These are phyloP conservation scores for Dunaliella primolecta DNA, from an alignment of 139 green algal species.

Conservation along the genomic window DNA sequence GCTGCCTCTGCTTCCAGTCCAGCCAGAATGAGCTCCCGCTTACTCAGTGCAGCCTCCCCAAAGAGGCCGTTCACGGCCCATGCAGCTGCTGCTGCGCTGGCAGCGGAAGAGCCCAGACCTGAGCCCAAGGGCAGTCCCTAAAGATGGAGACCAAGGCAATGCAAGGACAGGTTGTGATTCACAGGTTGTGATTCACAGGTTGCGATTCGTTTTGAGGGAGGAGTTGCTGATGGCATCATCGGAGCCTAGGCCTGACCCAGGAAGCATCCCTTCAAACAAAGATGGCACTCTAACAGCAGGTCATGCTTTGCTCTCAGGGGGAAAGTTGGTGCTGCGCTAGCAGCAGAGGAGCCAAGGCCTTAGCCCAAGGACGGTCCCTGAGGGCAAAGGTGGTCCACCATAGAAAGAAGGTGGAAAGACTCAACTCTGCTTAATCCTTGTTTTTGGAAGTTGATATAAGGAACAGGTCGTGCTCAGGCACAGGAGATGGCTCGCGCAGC, in stretches of 20 bases:
- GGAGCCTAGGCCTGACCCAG: no score
- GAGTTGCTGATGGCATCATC: no score
- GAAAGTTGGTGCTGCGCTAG: slow-evolving; percentile 87
- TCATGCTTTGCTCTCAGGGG: neutral
- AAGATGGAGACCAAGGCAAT: neutral
- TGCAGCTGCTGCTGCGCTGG: slow-evolving; percentile 82
- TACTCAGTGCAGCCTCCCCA: slow-evolving; percentile 66
- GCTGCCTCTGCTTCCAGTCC: slow-evolving; percentile 83
- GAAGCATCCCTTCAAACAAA: no score
- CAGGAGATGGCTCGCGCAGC: no score
- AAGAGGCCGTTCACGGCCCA: slow-evolving; percentile 92
- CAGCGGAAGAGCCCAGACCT: slow-evolving; percentile 87
- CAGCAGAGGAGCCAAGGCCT: slow-evolving; percentile 87
- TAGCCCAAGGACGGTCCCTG: slow-evolving; percentile 89
- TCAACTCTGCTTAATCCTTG: no score
- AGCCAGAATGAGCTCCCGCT: slow-evolving; percentile 71
- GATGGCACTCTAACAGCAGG: neutral
- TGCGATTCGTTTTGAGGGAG: no score
- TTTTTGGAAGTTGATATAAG: no score
- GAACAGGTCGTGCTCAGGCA: no score
- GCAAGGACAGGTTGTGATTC: no score
- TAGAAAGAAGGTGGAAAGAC: no score
- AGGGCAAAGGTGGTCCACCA: no score
- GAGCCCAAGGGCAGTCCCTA: slow-evolving; percentile 89
- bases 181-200: no score